Evolutionary conservation across 2,329 filamentous ascomycete species (phyloP), one percentile per base, ranked within the genome.

Genomic region (Monosporascus sp.): DNA sequence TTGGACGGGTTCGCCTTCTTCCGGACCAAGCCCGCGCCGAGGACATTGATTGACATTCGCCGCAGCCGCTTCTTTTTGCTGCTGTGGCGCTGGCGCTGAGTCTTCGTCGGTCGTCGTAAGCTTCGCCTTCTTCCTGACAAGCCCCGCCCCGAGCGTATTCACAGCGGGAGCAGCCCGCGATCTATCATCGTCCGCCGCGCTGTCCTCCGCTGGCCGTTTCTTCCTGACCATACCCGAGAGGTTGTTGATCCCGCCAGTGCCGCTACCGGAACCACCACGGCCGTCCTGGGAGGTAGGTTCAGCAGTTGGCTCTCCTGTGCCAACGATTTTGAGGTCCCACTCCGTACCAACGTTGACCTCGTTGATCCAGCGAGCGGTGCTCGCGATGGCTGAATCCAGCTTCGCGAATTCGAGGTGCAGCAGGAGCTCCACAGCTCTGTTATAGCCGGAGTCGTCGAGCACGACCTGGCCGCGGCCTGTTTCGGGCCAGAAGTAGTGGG

Each of bases 321-420:
- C 84, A 3, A 69, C 65, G 2, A 86, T 70, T 0, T 72, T 68
- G 8, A 76, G 64, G 0, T 80, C 79, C 82, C 82, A 86, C 20
- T 67, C 61, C 1, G 73, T 68, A 0, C 78, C 78, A 53, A 76
- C 72, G 17, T 79, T 80, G 1, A 87, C 82, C 63, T 93, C 88
- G 16, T 78, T 78, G 44, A 85, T 76, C 88, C 89, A 94, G 51
- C 87, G 81, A 50, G 70, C 73, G 2, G 88, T 89, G 63, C 87
- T 90, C 35, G 76, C 75, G 2, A 72, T 74, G 0, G 87, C 85
- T 48, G 86, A 80, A 11, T 81, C 79, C 3, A 84, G 69, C 8
- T 79, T 86, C 1, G 82, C 77, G 68, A 94, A 94, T 67, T 91
- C 88, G 0, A 91, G 79, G 54, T 87, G 82, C 5, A 92, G 77